Base-by-base conservation (phyloP, 495 filamentous ascomycete genomes). In the Oidiodendron maius region DNA sequence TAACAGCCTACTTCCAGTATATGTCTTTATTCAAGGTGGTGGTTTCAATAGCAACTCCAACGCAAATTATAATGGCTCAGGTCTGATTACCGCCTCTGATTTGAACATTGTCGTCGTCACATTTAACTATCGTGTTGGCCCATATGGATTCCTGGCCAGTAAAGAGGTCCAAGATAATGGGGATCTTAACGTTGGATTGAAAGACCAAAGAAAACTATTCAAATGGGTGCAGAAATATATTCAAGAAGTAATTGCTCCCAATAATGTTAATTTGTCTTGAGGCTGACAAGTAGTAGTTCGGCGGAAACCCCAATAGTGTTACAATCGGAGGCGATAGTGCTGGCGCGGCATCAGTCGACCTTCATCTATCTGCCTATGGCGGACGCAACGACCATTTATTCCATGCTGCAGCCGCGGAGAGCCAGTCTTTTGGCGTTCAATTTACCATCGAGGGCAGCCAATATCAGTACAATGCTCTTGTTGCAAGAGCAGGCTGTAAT, bases 141-240 rank as follows among this genome's bases (percentile, higher is more conserved):
- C 83, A 0, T 86, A 78, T 61, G 86, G 87, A 0, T 89, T 89
- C 50, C 68, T 90, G 0, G 82, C 86, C 1, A 75, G 81, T 41
- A 60, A 76, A 15, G 71, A 82, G 48, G 64, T 89, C 5, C 58
- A 69, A 28, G 56, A 60, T 26, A 58, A 70, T 40, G 71, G 72
- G 3, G 77, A 77, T 52, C 55, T 86, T 17, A 90, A 91, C 56
- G 82, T 77, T 52, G 87, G 86, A 0, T 59, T 91, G 36, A 74
- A 80, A 37, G 86, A 90, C 62, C 81, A 86, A 53, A 69, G 75
- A 8, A 69, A 85, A 52, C 84, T 82, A 12, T 66, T 91, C 25
- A 63, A 84, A 26, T 93, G 87, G 87, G 75, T 90, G 9, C 71
- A 84, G 52, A 69, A 76, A 48, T 65, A 88, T 58, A 88, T 91